Evolutionary conservation across 169 alveolate species (phyloP), one percentile per base, ranked within the genome.

Genomic region (Eimeria falciformis): DNA sequence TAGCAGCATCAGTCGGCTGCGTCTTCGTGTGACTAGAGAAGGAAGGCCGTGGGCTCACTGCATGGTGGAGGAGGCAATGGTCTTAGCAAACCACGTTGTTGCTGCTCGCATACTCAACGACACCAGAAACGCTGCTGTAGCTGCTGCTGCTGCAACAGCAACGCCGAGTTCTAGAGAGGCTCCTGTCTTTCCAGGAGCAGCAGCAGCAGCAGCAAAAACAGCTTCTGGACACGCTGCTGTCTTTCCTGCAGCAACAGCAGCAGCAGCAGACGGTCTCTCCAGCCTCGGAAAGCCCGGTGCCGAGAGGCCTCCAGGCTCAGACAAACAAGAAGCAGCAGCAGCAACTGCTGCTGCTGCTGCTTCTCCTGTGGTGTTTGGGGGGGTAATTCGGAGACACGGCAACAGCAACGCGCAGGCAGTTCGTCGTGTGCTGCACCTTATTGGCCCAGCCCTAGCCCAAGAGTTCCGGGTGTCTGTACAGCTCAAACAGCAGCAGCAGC

Each of bases 31-130:
- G 3, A 33, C 25, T 7, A 77, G 86, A 53, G 86, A 77, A 47
- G 58, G 47, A 33, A 77, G 47, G 86, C 86, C 69, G 25, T 77
- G 86, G 86, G 86, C 93, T n/a, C 94, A 90, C 40, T 45, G 71
- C 12, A 77, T 90, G 58, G 86, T 90, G 46, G 94, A 90, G 75
- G 94, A 90, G 50, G 3, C 90, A 47, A 90, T 90, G 94, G 78
- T 90, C 18, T 21, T 90, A 1, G 94, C 94, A 14, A 90, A 90
- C 23, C 94, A 82, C 58, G 71, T 85, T 71, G 94, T 90, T 18
- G 90, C 94, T 25, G 68, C 68, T 9, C 65, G 53, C 33, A 87
- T 87, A 43, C 68, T 87, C 21, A 56, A 17, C 58, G 90, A 81
- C 18, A 81, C 21, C 58, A 56, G 77, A 11, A 11, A 14, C 7